Base-by-base conservation (phyloP, 2,329 filamentous ascomycete genomes). In the Aspergillus hortae region DNA sequence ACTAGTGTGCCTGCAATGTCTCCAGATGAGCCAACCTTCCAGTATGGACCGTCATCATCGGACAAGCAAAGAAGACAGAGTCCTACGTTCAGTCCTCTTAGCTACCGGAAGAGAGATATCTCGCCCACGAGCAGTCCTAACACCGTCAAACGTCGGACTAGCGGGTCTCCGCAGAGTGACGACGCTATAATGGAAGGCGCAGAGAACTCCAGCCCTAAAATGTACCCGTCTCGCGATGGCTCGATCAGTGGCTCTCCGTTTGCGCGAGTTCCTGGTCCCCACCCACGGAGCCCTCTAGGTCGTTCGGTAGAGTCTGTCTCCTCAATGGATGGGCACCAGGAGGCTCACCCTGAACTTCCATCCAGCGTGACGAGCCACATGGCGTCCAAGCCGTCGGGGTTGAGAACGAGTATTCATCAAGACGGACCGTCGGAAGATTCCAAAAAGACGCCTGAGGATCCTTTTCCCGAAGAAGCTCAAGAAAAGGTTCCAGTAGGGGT, bases 401-500 rank as follows among this genome's bases (percentile, higher is more conserved):
- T 69, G 14, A 61, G 65, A 49, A 54, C 58, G 2, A 63, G 60
- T 43, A 50, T 67, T 21, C 59, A 61, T 46, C 54, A 60, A 36
- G 57, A 63, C 10, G 54, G 61, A n/a, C 40, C 55, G 23, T 4
- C 32, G 17, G 50, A 51, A 6, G 46, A 19, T n/a, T 46, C 59
- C 12, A 46, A 51, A 27, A 55, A 60, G 12, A 48, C 50, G 6
- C 33, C 51, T 14, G 46, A 57, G 21, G 51, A 52, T 30, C 52
- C 58, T 15, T 33, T 32, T 56, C 53, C 70, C 63, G 38, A 67
- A 67, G 57, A 67, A 62, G 49, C 63, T 27, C 63, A 71, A 46
- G 75, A 74, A 4, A 85, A 88, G 52, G 85, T 97, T 2, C 85
- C 91, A 3, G 92, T 97, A 1, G 94, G 94, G 0, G 79, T 94